These are phyloP conservation scores for Cyberlindnera saturnus DNA, from an alignment of 805 yeast genomes.

Conservation along the genomic window DNA sequence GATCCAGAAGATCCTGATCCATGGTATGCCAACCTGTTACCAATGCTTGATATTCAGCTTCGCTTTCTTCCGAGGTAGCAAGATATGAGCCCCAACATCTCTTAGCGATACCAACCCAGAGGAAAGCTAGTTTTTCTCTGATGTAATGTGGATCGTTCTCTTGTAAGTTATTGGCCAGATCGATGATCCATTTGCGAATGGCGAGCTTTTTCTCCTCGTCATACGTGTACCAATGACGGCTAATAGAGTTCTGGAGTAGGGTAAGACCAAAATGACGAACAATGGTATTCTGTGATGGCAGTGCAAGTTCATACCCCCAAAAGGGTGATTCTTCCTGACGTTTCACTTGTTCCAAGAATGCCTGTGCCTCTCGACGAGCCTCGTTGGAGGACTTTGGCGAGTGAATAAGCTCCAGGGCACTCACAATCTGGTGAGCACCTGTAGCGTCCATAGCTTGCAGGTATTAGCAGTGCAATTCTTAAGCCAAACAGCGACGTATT, in stretches of 20 bases:
- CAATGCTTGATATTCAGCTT: constrained; percentile 41
- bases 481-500: no score
- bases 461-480: not conserved
- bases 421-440: constrained; percentile 68
- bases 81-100: constrained; percentile 81
- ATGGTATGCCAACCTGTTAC: constrained; percentile 76
- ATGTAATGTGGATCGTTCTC: constrained; percentile 81
- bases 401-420: constrained; percentile 73
- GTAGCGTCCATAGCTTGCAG: constrained; percentile 45
- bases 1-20: constrained; percentile 68
- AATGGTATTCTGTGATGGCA: constrained; percentile 54
- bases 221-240: constrained; percentile 45
- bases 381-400: constrained; percentile 56
- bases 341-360: constrained; percentile 71
- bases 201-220: constrained; percentile 56
- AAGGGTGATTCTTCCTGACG: constrained; percentile 76
- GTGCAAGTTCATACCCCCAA: constrained; percentile 87
- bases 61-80: constrained; percentile 26
- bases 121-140: constrained; percentile 79
- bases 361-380: constrained; percentile 50
- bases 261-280: constrained; percentile 90
- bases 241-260: constrained; percentile 67
- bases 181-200: constrained; percentile 79
- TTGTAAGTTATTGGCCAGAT: constrained; percentile 56
- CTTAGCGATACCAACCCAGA: constrained; percentile 91